Evolutionary conservation across 2,329 filamentous ascomycete species (phyloP), one percentile per base, ranked within the genome.

Genomic region (Plectosphaerella sp.): DNA sequence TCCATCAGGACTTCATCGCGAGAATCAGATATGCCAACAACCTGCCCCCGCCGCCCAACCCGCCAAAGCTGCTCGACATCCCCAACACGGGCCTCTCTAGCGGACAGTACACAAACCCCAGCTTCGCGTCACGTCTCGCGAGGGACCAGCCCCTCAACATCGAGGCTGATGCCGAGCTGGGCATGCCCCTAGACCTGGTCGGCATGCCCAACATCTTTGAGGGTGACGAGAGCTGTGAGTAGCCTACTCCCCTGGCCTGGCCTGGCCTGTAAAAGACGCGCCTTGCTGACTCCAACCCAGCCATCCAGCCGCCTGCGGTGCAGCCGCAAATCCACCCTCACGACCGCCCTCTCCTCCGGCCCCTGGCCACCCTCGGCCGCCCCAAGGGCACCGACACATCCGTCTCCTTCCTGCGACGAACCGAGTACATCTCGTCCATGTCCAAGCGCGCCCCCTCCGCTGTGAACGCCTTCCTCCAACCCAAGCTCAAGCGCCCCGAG

Each of bases 1-100:
- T 86, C 62, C 91, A 96, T 67, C 94, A 99, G 73, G 94, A 99
- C 72, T 97, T 97, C 73, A 96, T 99, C 67, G 93, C 92, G 58
- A 88, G 92, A 63, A 90, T 97, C 65, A 85, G 94, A 71, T 99
- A 95, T 71, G 91, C 91, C 64, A 99, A 99, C 83, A 87, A 91
- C 61, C 85, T 99, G 15, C 94, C 94, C 58, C 92, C 94, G 58
- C 94, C 94, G 51, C 91, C 93, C 51, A 91, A 92, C 66, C 91
- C 93, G 1, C 94, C 94, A 1, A 99, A 99, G 78, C 86, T 99
- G 57, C 88, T 99, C 62, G 91, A 97, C 59, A 96, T 99, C 55
- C 93, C 94, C 11, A 96, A 96, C 63, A 94, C 90, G 52, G 94
- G 94, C 42, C 82, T 97, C 15, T 81, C 89, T 41, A 89, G 86